Percentiles rank a stretch among this genome's conserved stretches.
Evolutionary conservation across 768 basidiomycete genomes (phyloP).

Genomic region (Pleurotus citrinopileatus): DNA sequence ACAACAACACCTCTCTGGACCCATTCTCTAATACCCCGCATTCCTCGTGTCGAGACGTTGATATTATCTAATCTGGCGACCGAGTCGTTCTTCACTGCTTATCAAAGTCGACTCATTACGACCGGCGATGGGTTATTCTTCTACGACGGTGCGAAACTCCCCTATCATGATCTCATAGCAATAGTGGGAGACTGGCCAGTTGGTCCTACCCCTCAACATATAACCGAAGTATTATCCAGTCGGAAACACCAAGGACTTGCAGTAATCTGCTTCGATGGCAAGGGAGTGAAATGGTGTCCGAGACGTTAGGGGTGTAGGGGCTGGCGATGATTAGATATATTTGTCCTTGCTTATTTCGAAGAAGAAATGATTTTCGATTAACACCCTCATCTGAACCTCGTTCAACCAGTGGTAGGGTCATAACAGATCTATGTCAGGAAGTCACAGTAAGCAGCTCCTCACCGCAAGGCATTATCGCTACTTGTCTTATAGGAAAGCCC

Average conservation of each 20-base stretch:
- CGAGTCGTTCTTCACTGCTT: background rate
- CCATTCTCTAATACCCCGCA: background rate
- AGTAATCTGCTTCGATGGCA: background rate
- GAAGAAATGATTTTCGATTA: too few species aligned
- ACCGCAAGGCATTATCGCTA: too few species aligned
- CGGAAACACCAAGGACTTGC: background rate
- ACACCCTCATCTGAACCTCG: too few species aligned
- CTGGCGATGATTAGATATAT: slow-evolving; percentile 25
- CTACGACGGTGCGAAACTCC: background rate
- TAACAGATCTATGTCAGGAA: too few species aligned
- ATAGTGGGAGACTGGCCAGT: background rate
- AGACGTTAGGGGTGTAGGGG: too few species aligned
- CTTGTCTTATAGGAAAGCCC: too few species aligned
- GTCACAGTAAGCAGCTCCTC: too few species aligned
- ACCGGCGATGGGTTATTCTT: too few species aligned
- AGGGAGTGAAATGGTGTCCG: background rate
- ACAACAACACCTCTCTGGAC: background rate
- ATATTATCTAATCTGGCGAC: background rate
- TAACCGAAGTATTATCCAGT: background rate
- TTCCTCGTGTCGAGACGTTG: background rate
- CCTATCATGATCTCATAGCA: background rate
- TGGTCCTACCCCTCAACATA: background rate
- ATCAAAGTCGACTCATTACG: background rate
- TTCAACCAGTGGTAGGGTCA: too few species aligned
- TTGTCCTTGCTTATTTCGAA: too few species aligned